Evolutionary conservation across 1,284 basidiomycete genomes (phyloP), one percentile per base, ranked within the genome.

Genomic region (Ganoderma resinaceum): DNA sequence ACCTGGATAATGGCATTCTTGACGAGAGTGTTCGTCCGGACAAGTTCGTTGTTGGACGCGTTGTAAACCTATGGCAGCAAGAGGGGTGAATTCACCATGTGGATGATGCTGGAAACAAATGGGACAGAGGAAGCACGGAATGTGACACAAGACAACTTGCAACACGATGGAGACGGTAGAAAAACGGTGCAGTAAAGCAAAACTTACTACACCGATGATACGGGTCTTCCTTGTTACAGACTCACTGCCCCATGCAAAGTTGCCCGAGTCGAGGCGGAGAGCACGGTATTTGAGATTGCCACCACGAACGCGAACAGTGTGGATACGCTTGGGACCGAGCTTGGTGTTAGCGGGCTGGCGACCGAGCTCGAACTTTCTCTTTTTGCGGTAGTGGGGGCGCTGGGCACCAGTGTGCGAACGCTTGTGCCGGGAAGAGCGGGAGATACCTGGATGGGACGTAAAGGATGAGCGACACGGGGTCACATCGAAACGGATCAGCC

Each of bases 301-400:
- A 76, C 96, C 96, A 79, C 97, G 94, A 63, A 93, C 92, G 79
- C 96, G 95, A 73, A 98, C 96, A 64, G 90, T 88, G 86, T 97
- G 96, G 78, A 98, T 86, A 73, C 96, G 94, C 87, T 98, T 98
- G 70, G 91, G 80, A 67, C 96, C 95, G 75, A 98, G 91, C 87
- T 95, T 98, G 81, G 96, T 98, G 89, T 86, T 95, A 74, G 96
- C 97, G 69, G 96, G 86, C 82, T 98, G 96, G 82, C 96, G 95
- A 81, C 95, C 96, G 80, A 98, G 92, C 88, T 98, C 96, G 85
- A 97, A 97, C 87, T 97, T 97, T 92, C 96, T 91, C 93, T 97
- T 98, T 89, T 98, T 98, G 87, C 96, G 94, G 87, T 96, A 96
- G 86, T 95, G 92, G 75, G 96, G 93, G 79, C 95, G 93, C 83